These are phyloP conservation scores for Talaromyces sp. DNA, from an alignment of 2,329 filamentous ascomycete genomes.

Conservation along the genomic window DNA sequence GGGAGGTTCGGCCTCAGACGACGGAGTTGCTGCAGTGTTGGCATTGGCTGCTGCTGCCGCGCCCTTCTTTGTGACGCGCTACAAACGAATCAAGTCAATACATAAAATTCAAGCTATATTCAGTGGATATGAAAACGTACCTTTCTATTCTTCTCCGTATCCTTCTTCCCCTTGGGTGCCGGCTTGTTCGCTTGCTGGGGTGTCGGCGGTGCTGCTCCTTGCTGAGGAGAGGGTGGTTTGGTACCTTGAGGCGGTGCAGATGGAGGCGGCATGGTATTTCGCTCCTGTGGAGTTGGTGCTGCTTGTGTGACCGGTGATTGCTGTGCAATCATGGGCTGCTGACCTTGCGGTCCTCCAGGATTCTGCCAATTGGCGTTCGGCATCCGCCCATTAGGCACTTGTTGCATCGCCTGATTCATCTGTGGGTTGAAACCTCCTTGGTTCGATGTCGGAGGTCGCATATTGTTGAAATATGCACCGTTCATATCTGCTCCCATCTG, in stretches of 20 bases:
- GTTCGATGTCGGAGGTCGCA: conserved; percentile 56
- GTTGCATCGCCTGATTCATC: conserved; percentile 17
- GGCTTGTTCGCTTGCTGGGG: conserved; percentile 55
- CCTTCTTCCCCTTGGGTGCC: conserved; percentile 57
- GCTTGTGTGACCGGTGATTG: conserved; percentile 41
- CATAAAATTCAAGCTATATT: conserved; percentile 2
- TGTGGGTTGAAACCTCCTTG: conserved; percentile 41
- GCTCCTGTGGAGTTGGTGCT: conserved; percentile 54
- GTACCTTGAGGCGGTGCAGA: conserved; percentile 40
- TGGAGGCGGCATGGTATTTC: conserved; percentile 49
- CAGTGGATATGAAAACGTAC: conserved; percentile 30
- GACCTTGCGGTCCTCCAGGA: conserved; percentile 32
- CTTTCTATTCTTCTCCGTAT: conserved; percentile 50
- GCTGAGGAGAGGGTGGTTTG: conserved; percentile 41
- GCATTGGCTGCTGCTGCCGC: conserved; percentile 33
- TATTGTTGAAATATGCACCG: conserved; percentile 44
- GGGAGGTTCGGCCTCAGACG: conserved; percentile 44
- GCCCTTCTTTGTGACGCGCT: conserved; percentile 43
- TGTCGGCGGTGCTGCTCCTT: conserved; percentile 54
- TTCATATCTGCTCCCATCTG: conserved; percentile 48
- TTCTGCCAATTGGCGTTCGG: conserved; percentile 39
- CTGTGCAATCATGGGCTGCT: conserved; percentile 46
- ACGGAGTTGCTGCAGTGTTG: conserved; percentile 40
- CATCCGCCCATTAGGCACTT: conserved; percentile 31
- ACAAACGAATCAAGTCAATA: conserved; percentile 17